These are phyloP conservation scores for Lipomyces oligophaga DNA, from an alignment of 805 yeast genomes.

Conservation along the genomic window DNA sequence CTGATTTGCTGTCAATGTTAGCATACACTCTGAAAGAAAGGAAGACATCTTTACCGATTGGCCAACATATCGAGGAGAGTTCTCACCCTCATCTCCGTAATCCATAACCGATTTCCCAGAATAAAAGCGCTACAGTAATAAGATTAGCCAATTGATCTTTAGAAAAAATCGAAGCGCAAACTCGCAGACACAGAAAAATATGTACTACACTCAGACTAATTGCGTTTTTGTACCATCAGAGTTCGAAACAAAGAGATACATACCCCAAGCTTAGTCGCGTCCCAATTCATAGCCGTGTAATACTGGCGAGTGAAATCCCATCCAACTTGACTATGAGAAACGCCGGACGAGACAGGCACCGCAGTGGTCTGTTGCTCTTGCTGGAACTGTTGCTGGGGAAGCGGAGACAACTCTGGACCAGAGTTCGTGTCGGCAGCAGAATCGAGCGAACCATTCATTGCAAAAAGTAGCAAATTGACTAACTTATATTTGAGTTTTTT, in stretches of 20 bases:
- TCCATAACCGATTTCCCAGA: constrained; percentile 36
- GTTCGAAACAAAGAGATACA: constrained; percentile 3
- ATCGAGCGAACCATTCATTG: constrained; percentile 9
- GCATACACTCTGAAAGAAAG: neutral
- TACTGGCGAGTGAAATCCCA: constrained; percentile 43
- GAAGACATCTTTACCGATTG: constrained; percentile 28
- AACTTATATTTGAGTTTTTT: neutral
- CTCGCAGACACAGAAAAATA: too few relatives aligned
- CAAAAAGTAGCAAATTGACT: neutral
- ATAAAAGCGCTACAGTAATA: constrained; percentile 35
- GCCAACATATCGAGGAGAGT: constrained; percentile 33
- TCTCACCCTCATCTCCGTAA: constrained; percentile 42
- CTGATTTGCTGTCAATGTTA: constrained; percentile 31
- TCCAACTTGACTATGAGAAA: constrained; percentile 36
- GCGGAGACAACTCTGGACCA: too few relatives aligned
- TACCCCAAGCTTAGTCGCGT: constrained; percentile 36
- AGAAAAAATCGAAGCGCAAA: neutral
- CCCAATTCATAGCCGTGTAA: constrained; percentile 37
- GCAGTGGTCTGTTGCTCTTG: neutral
- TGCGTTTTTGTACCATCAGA: too few relatives aligned
- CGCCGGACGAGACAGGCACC: constrained; percentile 7
- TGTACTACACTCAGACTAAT: too few relatives aligned
- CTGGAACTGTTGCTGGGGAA: too few relatives aligned
- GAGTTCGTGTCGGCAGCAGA: neutral
- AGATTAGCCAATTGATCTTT: neutral